These are phyloP conservation scores for Paecilomyces dactylethromorphus DNA, from an alignment of 2,329 filamentous ascomycete genomes.

Conservation along the genomic window DNA sequence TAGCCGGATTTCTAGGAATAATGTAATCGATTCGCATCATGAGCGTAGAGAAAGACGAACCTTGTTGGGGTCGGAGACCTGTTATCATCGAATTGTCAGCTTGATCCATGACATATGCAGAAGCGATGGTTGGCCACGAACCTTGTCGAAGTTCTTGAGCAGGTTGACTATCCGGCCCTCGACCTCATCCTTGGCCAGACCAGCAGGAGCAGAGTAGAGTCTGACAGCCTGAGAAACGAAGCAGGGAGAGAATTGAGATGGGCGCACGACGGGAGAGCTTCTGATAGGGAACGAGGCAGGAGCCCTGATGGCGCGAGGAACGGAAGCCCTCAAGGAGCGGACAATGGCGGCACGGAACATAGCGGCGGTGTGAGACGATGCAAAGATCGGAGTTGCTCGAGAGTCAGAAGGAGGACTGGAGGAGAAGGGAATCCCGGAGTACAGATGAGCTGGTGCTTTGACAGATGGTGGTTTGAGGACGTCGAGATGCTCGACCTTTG, in stretches of 20 bases:
- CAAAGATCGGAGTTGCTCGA: slow-evolving; percentile 5
- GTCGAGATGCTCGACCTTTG: slow-evolving; percentile 13
- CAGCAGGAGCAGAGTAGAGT: slow-evolving; percentile 78
- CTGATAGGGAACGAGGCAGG: slow-evolving; percentile 55
- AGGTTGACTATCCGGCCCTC: slow-evolving; percentile 89
- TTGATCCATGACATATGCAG: slow-evolving; percentile 42
- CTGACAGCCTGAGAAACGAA: slow-evolving; percentile 64
- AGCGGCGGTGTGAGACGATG: slow-evolving; percentile 28
- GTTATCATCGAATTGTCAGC: neutral
- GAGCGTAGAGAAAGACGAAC: slow-evolving; percentile 11
- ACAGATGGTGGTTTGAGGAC: slow-evolving; percentile 14
- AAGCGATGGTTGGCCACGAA: slow-evolving; percentile 35
- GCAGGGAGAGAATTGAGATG: slow-evolving; percentile 55
- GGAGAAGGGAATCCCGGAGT: slow-evolving; percentile 5
- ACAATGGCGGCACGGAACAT: slow-evolving; percentile 91
- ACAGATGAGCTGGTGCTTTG: slow-evolving; percentile 5
- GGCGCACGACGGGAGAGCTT: slow-evolving; percentile 56
- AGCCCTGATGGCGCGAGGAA: slow-evolving; percentile 46
- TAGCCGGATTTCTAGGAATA: slow-evolving; percentile 9
- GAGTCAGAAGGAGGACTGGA: slow-evolving; percentile 3
- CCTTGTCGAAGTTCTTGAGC: slow-evolving; percentile 96
- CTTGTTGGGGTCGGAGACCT: slow-evolving; percentile 36
- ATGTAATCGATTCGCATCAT: neutral
- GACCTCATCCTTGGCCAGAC: slow-evolving; percentile 75
- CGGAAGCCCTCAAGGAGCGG: slow-evolving; percentile 61